Evolutionary conservation across 2,329 filamentous ascomycete species (phyloP).

Genomic region (Myriosclerotinia scirpicola): DNA sequence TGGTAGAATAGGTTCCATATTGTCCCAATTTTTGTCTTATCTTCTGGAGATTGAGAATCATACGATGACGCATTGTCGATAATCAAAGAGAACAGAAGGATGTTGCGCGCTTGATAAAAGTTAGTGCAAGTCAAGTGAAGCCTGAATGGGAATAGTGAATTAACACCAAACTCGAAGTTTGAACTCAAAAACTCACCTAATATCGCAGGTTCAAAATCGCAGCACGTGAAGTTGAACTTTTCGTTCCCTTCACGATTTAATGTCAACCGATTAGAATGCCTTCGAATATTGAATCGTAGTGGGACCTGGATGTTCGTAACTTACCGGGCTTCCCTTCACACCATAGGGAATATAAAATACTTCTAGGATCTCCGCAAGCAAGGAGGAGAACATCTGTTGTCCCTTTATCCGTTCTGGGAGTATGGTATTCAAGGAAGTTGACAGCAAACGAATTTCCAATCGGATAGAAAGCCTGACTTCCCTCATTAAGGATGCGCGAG

Average conservation of each 20-base stretch:
- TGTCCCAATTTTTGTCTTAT: neutral
- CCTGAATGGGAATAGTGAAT: neutral
- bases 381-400: constrained; percentile 14
- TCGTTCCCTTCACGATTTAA: neutral
- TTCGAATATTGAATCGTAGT: neutral
- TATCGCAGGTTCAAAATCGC: constrained; percentile 1
- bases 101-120: neutral
- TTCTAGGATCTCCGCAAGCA: constrained; percentile 21
- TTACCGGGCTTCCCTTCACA: constrained; percentile 23
- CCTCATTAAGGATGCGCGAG: neutral
- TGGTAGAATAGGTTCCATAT: constrained; percentile 7
- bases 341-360: constrained; percentile 21
- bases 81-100: constrained; percentile 1
- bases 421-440: constrained; percentile 10
- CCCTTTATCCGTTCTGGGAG: neutral
- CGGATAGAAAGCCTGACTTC: neutral
- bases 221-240: neutral
- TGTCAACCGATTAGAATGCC: neutral
- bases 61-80: neutral
- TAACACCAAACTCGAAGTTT: too few relatives aligned
- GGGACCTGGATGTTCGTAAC: neutral
- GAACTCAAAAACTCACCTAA: neutral
- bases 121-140: neutral
- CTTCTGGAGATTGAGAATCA: neutral
- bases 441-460: neutral